Conservation (phyloP, 306 rosid genomes). For the Lotus japonicus region DNA sequence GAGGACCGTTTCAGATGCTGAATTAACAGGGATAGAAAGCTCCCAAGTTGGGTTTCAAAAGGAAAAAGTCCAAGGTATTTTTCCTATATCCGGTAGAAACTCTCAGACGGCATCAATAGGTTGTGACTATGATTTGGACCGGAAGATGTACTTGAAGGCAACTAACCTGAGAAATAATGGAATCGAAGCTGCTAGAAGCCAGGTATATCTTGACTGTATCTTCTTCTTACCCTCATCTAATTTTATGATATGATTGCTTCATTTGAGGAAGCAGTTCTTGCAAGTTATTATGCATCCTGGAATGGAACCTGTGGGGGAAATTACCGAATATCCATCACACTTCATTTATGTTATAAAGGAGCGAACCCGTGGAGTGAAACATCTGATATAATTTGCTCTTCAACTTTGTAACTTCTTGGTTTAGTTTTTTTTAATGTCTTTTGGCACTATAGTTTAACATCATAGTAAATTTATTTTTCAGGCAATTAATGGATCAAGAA, state of each 20-base stretch:
- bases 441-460: conserved; percentile 13
- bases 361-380: background rate
- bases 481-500: conserved; percentile 49
- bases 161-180: conserved; percentile 35
- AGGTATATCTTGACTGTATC: conserved; percentile 34
- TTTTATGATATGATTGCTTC: conserved; percentile 7
- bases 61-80: conserved; percentile 24
- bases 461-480: conserved; percentile 21
- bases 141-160: conserved; percentile 30
- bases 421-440: conserved; percentile 14
- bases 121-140: conserved; percentile 27
- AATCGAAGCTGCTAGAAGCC: conserved; percentile 32
- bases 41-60: conserved; percentile 30
- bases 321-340: background rate
- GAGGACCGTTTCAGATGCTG: conserved; percentile 79
- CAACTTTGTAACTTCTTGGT: conserved; percentile 4
- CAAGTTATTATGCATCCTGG: background rate
- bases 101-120: conserved; percentile 37
- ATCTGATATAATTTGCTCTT: background rate
- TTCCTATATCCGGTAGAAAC: conserved; percentile 29
- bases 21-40: conserved; percentile 38
- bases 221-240: background rate
- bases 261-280: conserved; percentile 47
- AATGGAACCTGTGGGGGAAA: background rate
- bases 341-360: conserved; percentile 4